phyloP scores from a whole-genome alignment of 2,329 filamentous ascomycete species.

The Purpureocillium lavendulum region DNA sequence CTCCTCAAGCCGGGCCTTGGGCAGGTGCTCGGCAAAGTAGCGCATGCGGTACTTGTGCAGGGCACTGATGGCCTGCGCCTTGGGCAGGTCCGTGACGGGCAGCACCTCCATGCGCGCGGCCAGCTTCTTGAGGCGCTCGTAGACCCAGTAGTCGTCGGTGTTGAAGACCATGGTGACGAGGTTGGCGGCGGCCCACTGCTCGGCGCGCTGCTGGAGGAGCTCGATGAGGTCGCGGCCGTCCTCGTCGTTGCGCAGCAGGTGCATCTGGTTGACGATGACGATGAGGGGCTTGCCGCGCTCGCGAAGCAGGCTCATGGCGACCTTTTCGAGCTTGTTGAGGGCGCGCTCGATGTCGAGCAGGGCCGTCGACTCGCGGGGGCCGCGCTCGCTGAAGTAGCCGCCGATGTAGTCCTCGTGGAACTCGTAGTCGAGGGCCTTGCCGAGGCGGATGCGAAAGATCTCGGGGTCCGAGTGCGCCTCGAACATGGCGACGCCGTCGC shows the following conservation, averaged over 20 bases:
- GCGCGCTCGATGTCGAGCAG: conserved; percentile 92
- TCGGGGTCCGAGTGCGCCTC: conserved; percentile 93
- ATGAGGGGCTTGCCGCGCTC: conserved; percentile 62
- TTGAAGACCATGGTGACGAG: conserved; percentile 92
- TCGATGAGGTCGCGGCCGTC: conserved; percentile 91
- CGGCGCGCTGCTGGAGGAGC: conserved; percentile 87
- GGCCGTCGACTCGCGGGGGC: conserved; percentile 84
- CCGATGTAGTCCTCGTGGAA: conserved; percentile 98
- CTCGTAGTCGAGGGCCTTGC: conserved; percentile 91
- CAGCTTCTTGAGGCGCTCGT: conserved; percentile 85
- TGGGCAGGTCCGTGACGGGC: conserved; percentile 74
- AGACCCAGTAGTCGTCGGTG: conserved; percentile 97
- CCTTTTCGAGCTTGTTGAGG: conserved; percentile 96
- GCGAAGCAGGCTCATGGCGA: conserved; percentile 65
- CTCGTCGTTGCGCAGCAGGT: conserved; percentile 83
- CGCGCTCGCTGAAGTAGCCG: conserved; percentile 87
- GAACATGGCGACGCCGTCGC: conserved; percentile 86
- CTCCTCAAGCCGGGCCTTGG: conserved; percentile 53
- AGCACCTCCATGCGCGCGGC: conserved; percentile 93
- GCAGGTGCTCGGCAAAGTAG: conserved; percentile 59
- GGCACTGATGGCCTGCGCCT: conserved; percentile 66
- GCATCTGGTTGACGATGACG: conserved; percentile 91
- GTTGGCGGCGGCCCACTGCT: conserved; percentile 90
- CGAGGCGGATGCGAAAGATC: conserved; percentile 86
- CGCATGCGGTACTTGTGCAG: conserved; percentile 71